Evolutionary conservation across 2,329 filamentous ascomycete species (phyloP).

Genomic region (Alternaria arbusti): DNA sequence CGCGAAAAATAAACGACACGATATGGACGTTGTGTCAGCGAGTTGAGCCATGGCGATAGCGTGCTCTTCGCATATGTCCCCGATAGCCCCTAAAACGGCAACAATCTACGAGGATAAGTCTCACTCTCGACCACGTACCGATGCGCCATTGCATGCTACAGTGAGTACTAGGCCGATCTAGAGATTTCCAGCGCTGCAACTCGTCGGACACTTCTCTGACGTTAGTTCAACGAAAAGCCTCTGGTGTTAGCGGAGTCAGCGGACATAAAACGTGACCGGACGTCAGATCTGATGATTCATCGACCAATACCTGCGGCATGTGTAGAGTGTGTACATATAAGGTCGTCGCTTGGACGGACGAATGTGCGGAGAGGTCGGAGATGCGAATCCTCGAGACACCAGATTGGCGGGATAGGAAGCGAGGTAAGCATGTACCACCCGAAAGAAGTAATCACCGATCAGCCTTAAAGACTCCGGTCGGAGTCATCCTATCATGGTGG

Average conservation of each 20-base stretch:
- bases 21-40: neutral
- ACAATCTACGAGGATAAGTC: neutral
- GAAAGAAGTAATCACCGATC: neutral
- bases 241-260: slow-evolving; percentile 7
- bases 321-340: neutral
- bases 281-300: neutral
- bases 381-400: neutral
- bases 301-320: neutral
- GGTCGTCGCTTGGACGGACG: neutral
- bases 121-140: neutral
- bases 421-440: neutral
- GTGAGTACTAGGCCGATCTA: neutral
- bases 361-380: neutral
- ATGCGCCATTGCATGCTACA: neutral
- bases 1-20: neutral
- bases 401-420: neutral
- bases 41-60: neutral
- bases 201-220: neutral
- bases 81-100: neutral
- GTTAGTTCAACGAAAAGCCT: neutral
- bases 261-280: slow-evolving; percentile 5
- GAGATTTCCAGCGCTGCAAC: neutral
- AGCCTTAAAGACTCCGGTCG: neutral
- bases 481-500: neutral
- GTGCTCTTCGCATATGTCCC: neutral